Evolutionary conservation across 306 rosid species (phyloP), one percentile per base, ranked within the genome.

Genomic region (Clitoria ternatea): DNA sequence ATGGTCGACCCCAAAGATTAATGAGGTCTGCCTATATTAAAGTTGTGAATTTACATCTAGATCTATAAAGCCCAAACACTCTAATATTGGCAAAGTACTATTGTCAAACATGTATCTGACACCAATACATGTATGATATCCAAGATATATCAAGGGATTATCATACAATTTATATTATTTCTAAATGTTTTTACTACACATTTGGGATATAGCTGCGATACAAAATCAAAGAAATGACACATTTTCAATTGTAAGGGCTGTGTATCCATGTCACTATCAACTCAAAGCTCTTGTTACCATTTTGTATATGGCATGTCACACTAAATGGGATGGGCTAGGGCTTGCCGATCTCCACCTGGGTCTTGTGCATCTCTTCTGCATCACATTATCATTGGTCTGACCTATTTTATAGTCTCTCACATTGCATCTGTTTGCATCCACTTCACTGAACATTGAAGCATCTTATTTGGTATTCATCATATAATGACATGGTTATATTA

Each of bases 1-100:
- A 73, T 95, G 99, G 99, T 91, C 97, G 62, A 77, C 92, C 43
- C 77, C 83, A 23, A 82, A 82, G 69, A 66, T 82, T 66, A 70
- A 75, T 2, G 84, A 82, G 86, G 86, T 82, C 54, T 52, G 68
- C 13, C 15, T 49, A 56, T 73, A 62, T 52, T 23, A 4, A 23
- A 17, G 23, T 40, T 48, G 26, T 50, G n/a, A 14, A 15, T 8
- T 52, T 32, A n/a, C 9, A 4, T 36, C 19, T 33, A 45, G 32
- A 53, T 17, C 37, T 53, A 13, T 49, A 2, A n/a, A 13, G 19
- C 30, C 14, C 14, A 20, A 22, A 50, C 10, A 61, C 42, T 53
- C 33, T 45, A 45, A 23, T 11, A 53, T 53, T 53, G 35, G 18
- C 18, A 1, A 53, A 24, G 9, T 53, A 24, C 27, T 18, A 13